These are phyloP conservation scores for Akanthomyces uredinophilus DNA, from an alignment of 2,329 filamentous ascomycete genomes.

Conservation along the genomic window DNA sequence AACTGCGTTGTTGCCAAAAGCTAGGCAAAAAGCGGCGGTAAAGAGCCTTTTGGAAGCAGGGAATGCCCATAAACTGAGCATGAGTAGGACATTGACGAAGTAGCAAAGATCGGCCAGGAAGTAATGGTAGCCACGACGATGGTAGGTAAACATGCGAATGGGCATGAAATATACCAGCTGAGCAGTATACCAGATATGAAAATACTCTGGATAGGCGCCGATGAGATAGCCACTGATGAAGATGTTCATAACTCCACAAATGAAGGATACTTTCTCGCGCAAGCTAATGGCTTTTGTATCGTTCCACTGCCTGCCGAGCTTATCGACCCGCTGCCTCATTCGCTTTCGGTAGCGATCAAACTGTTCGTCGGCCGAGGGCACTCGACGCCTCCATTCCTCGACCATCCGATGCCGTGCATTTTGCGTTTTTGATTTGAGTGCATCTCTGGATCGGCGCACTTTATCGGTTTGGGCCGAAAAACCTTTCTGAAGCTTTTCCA, in stretches of 20 bases:
- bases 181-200: slow-evolving; percentile 86
- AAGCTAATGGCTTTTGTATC: slow-evolving; percentile 82
- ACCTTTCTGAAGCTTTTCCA: slow-evolving; percentile 84
- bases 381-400: slow-evolving; percentile 83
- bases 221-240: slow-evolving; percentile 94
- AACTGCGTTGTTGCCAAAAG: slow-evolving; percentile 93
- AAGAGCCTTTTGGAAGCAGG: slow-evolving; percentile 86
- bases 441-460: slow-evolving; percentile 76
- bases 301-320: slow-evolving; percentile 79
- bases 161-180: slow-evolving; percentile 96
- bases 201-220: slow-evolving; percentile 76
- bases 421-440: slow-evolving; percentile 67
- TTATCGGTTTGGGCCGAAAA: slow-evolving; percentile 79
- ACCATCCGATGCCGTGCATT: slow-evolving; percentile 85
- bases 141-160: slow-evolving; percentile 87
- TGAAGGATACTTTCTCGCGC: slow-evolving; percentile 93
- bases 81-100: slow-evolving; percentile 85
- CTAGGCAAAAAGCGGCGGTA: slow-evolving; percentile 85
- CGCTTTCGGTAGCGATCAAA: slow-evolving; percentile 83
- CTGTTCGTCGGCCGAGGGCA: slow-evolving; percentile 86
- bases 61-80: slow-evolving; percentile 84
- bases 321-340: slow-evolving; percentile 86
- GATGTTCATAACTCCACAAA: slow-evolving; percentile 93
- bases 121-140: slow-evolving; percentile 88
- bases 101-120: slow-evolving; percentile 97